A percentile compares a stretch with the other conserved stretches of the same genome.
Evolutionary conservation across 345 rosid species (phyloP).

Genomic region (Viola odorata): DNA sequence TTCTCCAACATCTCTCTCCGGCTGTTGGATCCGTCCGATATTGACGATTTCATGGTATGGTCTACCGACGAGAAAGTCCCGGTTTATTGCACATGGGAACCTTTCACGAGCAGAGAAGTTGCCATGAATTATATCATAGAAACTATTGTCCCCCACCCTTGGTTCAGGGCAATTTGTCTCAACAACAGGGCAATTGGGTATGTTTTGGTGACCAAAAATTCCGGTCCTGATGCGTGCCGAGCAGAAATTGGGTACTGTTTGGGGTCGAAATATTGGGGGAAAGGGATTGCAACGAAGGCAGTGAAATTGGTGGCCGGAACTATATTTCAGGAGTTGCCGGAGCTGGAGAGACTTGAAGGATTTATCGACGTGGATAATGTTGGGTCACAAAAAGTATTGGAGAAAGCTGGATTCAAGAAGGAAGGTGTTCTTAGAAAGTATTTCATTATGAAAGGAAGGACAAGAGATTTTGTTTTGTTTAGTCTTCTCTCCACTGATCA

Average conservation of each 20-base stretch:
- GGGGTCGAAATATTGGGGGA: slow-evolving; percentile 50
- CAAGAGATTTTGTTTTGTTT: slow-evolving; percentile 51
- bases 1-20: slow-evolving; percentile 33
- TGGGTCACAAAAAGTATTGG: slow-evolving; percentile 55
- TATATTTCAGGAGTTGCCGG: slow-evolving; percentile 43
- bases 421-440: slow-evolving; percentile 63
- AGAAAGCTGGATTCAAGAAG: slow-evolving; percentile 57
- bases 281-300: slow-evolving; percentile 47
- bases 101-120: slow-evolving; percentile 41
- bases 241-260: slow-evolving; percentile 49
- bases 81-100: slow-evolving; percentile 51
- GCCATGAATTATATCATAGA: slow-evolving; percentile 34
- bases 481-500: slow-evolving; percentile 57
- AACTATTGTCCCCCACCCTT: slow-evolving; percentile 44
- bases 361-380: slow-evolving; percentile 47
- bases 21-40: slow-evolving; percentile 33
- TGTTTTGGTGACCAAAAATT: slow-evolving; percentile 40
- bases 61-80: slow-evolving; percentile 41
- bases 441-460: slow-evolving; percentile 33
- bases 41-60: slow-evolving; percentile 70
- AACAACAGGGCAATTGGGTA: slow-evolving; percentile 44
- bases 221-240: slow-evolving; percentile 33
- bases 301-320: slow-evolving; percentile 39
- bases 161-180: slow-evolving; percentile 57
- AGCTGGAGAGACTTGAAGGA: slow-evolving; percentile 61